phyloP scores from a whole-genome alignment of 2,329 filamentous ascomycete species.

The Fusarium acutatum region DNA sequence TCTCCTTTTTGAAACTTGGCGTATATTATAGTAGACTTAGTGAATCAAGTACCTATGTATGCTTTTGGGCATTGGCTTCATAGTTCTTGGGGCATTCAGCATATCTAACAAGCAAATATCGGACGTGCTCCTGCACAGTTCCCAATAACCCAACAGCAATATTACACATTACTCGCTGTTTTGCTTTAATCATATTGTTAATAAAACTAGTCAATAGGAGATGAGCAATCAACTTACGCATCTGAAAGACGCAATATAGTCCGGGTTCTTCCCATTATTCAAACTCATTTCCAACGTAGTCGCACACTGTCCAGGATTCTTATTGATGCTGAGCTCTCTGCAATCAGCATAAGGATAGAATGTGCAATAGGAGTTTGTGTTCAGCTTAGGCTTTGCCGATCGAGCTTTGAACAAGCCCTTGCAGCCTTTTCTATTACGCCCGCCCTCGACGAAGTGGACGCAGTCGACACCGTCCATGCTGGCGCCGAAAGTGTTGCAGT shows the following conservation, averaged over 20 bases:
- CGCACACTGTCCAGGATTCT: not conserved
- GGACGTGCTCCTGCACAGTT: no score
- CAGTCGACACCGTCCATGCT: not conserved
- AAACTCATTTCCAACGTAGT: not conserved
- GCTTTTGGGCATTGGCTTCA: no score
- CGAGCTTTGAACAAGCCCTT: not conserved
- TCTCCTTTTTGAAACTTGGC: no score
- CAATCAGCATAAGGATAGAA: not conserved
- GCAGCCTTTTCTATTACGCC: not conserved
- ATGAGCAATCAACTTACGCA: not conserved
- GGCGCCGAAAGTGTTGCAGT: not conserved
- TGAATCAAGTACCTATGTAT: no score
- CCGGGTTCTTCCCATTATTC: not conserved
- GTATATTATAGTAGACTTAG: no score
- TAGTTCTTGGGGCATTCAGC: no score
- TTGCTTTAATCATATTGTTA: not conserved
- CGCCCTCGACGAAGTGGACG: not conserved
- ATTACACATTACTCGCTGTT: no score
- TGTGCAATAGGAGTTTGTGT: not conserved
- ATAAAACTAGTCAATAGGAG: rapidly evolving
- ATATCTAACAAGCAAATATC: no score
- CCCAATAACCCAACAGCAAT: no score
- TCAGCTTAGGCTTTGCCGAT: not conserved
- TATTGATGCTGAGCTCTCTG: not conserved
- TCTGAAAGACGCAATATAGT: not conserved